These are phyloP conservation scores for Chamaecyparis obtusa DNA, from an alignment of 75 land plant genomes.

Conservation along the genomic window DNA sequence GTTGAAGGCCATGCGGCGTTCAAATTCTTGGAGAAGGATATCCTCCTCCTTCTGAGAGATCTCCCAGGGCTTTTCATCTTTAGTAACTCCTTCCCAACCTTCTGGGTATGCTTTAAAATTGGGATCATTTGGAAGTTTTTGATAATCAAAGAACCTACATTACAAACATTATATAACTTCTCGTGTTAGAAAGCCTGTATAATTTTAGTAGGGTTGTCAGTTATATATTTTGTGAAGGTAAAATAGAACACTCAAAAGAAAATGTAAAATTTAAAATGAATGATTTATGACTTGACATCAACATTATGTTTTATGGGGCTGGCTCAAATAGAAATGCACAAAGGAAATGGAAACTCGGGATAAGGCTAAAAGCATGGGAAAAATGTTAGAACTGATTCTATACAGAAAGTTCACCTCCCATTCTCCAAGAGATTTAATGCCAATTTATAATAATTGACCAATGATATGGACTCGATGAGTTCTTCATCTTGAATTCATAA, in stretches of 20 bases:
- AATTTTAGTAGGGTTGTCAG: not conserved
- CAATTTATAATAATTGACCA: not conserved
- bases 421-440: not conserved
- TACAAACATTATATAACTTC: not conserved
- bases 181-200: not conserved
- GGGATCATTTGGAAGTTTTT: conserved; percentile 30
- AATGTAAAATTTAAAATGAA: not conserved
- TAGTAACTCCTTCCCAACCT: conserved; percentile 70
- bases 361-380: not conserved
- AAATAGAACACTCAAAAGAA: no score
- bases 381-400: not conserved
- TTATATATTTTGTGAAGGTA: not conserved
- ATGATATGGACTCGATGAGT: not conserved
- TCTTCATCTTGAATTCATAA: not conserved
- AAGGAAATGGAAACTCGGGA: not conserved
- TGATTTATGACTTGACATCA: not conserved
- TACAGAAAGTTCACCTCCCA: not conserved
- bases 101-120: conserved; percentile 67
- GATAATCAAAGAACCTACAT: conserved; percentile 59
- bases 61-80: conserved; percentile 69
- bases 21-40: conserved; percentile 81
- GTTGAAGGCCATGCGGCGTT: conserved; percentile 73
- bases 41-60: conserved; percentile 82
- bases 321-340: not conserved
- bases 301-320: not conserved